phyloP scores from a whole-genome alignment of 2,329 filamentous ascomycete species.

The Epichloe uncinata region DNA sequence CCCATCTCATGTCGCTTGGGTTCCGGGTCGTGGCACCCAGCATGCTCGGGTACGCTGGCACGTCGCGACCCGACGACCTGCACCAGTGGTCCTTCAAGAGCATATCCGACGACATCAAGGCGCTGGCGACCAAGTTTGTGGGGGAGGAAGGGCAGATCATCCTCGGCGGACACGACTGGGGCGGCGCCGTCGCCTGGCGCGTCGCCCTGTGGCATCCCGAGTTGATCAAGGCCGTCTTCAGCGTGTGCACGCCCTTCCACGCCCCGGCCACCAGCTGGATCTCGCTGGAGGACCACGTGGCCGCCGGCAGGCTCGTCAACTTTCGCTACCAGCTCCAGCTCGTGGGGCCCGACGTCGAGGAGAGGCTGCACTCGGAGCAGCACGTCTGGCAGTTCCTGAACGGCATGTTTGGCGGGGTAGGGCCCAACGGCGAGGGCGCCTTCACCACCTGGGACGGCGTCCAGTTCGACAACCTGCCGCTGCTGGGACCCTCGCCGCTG shows the following conservation, averaged over 20 bases:
- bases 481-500: conserved; percentile 42
- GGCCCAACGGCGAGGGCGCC: conserved; percentile 37
- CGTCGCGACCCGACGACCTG: conserved; percentile 50
- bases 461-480: conserved; percentile 46
- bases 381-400: conserved; percentile 58
- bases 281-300: conserved; percentile 46
- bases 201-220: conserved; percentile 59
- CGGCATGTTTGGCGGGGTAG: conserved; percentile 54
- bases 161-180: conserved; percentile 89
- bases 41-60: conserved; percentile 75
- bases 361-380: conserved; percentile 39
- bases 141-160: conserved; percentile 47
- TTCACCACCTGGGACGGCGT: conserved; percentile 52
- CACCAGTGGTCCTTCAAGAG: conserved; percentile 57
- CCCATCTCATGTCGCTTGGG: conserved; percentile 55
- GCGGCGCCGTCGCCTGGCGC: conserved; percentile 65
- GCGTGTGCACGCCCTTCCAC: conserved; percentile 64
- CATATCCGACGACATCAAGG: conserved; percentile 61
- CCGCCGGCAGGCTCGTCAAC: conserved; percentile 42
- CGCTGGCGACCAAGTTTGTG: conserved; percentile 46
- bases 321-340: conserved; percentile 82
- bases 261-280: conserved; percentile 40
- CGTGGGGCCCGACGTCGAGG: conserved; percentile 52
- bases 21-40: conserved; percentile 75
- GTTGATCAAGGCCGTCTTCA: conserved; percentile 62